Evolutionary conservation across 331 rosid genomes (phyloP).

Genomic region (Dryas integrifolia): DNA sequence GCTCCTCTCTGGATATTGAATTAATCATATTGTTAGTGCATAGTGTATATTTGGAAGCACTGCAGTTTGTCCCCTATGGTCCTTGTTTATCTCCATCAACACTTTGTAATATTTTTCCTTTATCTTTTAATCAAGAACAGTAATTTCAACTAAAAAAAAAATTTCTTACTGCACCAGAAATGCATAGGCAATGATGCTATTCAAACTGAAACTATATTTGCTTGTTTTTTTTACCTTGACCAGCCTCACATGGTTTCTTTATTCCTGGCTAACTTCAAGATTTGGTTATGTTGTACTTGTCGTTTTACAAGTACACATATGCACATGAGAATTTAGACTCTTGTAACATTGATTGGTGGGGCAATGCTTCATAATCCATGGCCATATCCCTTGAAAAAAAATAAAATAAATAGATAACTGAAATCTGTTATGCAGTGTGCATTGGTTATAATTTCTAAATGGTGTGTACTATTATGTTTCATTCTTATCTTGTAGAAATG

Average conservation of each 20-base stretch:
- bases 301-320: background rate
- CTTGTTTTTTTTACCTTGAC: background rate
- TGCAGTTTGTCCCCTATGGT: background rate
- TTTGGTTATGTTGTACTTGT: background rate
- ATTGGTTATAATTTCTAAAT: background rate
- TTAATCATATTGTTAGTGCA: background rate
- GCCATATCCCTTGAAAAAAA: background rate
- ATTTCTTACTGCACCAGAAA: background rate
- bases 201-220: background rate
- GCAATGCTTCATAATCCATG: background rate
- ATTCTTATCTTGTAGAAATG: background rate
- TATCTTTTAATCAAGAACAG: background rate
- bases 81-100: background rate
- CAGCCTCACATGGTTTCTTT: background rate
- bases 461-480: background rate
- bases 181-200: background rate
- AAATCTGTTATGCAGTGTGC: constrained; percentile 1
- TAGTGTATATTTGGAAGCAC: background rate
- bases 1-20: background rate
- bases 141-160: background rate
- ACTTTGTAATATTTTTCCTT: background rate
- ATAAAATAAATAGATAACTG: background rate
- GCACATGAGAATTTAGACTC: background rate
- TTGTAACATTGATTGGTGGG: background rate
- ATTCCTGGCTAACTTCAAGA: background rate